Conservation (phyloP, 2,329 filamentous ascomycete genomes). For the Ceratocystis eucalypticola region DNA sequence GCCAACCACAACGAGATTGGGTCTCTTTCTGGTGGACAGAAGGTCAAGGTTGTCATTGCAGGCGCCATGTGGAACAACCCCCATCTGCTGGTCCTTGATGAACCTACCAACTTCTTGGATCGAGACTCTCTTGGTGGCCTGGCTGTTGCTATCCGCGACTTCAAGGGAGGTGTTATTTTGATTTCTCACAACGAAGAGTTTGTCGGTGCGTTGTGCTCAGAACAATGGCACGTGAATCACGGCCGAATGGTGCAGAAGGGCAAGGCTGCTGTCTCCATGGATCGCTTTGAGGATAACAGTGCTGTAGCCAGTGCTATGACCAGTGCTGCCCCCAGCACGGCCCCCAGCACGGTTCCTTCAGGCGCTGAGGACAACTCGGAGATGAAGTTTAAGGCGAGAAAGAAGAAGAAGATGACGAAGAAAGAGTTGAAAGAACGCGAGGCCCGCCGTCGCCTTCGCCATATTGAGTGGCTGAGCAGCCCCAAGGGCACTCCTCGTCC, state of each 20-base stretch:
- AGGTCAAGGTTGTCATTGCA: constrained; percentile 96
- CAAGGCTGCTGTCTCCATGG: constrained; percentile 55
- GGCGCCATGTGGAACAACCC: constrained; percentile 99
- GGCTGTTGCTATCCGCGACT: constrained; percentile 94
- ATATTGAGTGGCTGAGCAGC: constrained; percentile 73
- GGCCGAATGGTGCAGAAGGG: constrained; percentile 79
- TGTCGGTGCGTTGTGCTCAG: constrained; percentile 83
- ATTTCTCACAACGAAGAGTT: constrained; percentile 99
- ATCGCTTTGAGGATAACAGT: constrained; percentile 74
- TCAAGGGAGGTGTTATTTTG: constrained; percentile 96
- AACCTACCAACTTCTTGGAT: constrained; percentile 98
- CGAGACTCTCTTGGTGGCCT: constrained; percentile 93
- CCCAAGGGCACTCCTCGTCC: constrained; percentile 74
- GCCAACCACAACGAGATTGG: constrained; percentile 98
- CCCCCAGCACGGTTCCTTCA: constrained; percentile 56
- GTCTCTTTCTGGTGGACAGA: constrained; percentile 89
- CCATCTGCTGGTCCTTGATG: constrained; percentile 90
- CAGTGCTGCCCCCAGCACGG: constrained; percentile 42
- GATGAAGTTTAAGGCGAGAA: constrained; percentile 77
- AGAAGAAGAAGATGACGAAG: constrained; percentile 99
- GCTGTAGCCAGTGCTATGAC: constrained; percentile 45
- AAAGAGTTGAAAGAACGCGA: constrained; percentile 91
- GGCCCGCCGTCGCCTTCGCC: constrained; percentile 69
- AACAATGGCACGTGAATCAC: constrained; percentile 90
- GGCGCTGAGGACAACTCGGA: constrained; percentile 67